phyloP scores from a whole-genome alignment of 2,329 filamentous ascomycete species.

The Fusarium setosum region DNA sequence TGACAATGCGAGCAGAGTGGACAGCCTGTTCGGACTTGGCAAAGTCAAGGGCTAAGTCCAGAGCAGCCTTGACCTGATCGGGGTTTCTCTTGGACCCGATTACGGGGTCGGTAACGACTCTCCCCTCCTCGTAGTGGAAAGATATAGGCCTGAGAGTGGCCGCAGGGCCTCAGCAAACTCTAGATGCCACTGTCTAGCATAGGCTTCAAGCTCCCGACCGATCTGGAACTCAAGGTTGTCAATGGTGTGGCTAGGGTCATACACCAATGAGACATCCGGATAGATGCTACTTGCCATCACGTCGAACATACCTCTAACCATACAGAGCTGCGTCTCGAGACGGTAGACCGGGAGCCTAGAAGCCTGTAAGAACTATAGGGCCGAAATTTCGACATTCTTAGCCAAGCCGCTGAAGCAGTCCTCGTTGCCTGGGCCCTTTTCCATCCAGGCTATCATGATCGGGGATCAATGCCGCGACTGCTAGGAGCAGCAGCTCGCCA shows the following conservation, averaged over 20 bases:
- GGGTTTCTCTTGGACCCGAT: slow-evolving; percentile 14
- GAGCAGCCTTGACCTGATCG: slow-evolving; percentile 28
- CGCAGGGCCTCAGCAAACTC: slow-evolving; percentile 5
- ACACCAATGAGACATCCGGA: neutral
- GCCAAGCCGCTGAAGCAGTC: too few species aligned
- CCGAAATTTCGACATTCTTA: too few species aligned
- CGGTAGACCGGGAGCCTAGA: neutral
- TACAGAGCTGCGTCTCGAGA: neutral
- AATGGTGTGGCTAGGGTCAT: neutral
- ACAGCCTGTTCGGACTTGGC: slow-evolving; percentile 5
- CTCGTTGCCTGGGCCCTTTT: too few species aligned
- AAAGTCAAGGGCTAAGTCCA: slow-evolving; percentile 24
- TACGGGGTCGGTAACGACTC: neutral
- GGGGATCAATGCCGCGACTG: too few species aligned
- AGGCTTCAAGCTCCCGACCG: slow-evolving; percentile 53
- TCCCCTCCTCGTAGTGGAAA: slow-evolving; percentile 26
- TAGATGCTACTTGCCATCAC: neutral
- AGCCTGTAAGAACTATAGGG: too few species aligned
- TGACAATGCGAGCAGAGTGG: slow-evolving; percentile 6
- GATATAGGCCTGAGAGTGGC: slow-evolving; percentile 26
- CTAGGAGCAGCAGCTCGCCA: too few species aligned
- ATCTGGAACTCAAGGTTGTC: slow-evolving; percentile 61
- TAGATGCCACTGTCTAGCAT: too few species aligned
- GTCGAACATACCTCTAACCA: slow-evolving; percentile 1
- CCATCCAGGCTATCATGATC: too few species aligned